phyloP scores from a whole-genome alignment of 1,139 yeast genomes.

The Hemisphaericaspora lyxosophila region DNA sequence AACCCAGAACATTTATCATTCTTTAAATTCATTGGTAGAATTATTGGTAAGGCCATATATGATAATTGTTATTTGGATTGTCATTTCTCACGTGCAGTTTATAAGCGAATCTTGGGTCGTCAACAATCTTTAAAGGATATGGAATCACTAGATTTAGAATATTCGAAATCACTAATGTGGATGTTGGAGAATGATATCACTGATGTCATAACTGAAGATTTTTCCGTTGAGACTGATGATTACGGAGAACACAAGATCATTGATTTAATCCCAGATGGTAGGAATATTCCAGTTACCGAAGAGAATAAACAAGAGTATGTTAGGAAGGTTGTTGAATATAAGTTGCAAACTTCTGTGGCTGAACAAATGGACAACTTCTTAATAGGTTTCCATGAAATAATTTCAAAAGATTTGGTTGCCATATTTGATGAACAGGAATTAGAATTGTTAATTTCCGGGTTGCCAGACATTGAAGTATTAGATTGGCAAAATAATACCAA shows the following conservation, averaged over 20 bases:
- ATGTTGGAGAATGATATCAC: slow-evolving; percentile 96
- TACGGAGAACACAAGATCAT: slow-evolving; percentile 84
- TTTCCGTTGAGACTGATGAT: slow-evolving; percentile 90
- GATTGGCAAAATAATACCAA: slow-evolving; percentile 91
- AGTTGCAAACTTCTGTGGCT: slow-evolving; percentile 77
- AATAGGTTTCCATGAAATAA: slow-evolving; percentile 86
- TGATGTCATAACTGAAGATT: slow-evolving; percentile 94
- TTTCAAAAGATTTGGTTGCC: slow-evolving; percentile 81
- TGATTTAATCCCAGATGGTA: slow-evolving; percentile 80
- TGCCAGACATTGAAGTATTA: slow-evolving; percentile 92
- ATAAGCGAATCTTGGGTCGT: slow-evolving; percentile 79
- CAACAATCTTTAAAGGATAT: slow-evolving; percentile 87
- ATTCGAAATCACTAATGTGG: slow-evolving; percentile 91
- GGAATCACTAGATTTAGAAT: slow-evolving; percentile 92
- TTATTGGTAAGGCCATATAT: slow-evolving; percentile 91
- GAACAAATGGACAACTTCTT: slow-evolving; percentile 88
- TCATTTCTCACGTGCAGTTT: slow-evolving; percentile 93
- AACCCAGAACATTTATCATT: slow-evolving; percentile 92
- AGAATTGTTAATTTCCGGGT: slow-evolving; percentile 87
- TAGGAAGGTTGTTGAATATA: slow-evolving; percentile 77
- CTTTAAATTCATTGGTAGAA: slow-evolving; percentile 91
- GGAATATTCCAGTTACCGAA: slow-evolving; percentile 84
- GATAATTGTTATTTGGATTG: slow-evolving; percentile 89
- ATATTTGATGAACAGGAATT: slow-evolving; percentile 95
- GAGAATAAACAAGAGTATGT: slow-evolving; percentile 91